These are phyloP conservation scores for Magnolia kwangsiensis DNA, from an alignment of 164 flowering plant species.

Conservation along the genomic window DNA sequence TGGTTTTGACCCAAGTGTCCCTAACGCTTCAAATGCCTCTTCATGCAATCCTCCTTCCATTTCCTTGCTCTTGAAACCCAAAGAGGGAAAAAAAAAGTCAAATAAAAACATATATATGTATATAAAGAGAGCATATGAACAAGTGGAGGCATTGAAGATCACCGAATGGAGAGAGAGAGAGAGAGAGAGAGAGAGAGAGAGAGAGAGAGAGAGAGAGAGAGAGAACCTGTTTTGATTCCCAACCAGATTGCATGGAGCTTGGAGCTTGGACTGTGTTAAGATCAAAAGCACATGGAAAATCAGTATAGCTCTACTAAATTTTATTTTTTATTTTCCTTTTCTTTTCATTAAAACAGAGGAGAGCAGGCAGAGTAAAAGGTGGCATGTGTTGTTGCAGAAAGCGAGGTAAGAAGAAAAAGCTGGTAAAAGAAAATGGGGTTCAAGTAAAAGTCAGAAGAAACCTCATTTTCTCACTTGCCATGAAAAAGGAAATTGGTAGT, in stretches of 20 bases:
- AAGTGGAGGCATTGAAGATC: not conserved
- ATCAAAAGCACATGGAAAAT: not conserved
- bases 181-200: not conserved
- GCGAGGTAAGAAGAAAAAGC: not conserved
- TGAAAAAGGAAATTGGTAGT: not conserved
- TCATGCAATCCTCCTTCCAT: conserved; percentile 7
- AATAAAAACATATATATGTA: not conserved
- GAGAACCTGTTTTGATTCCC: conserved; percentile 27
- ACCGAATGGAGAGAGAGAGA: not conserved
- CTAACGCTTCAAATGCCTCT: conserved; percentile 21
- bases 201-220: not conserved
- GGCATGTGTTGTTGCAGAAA: not conserved
- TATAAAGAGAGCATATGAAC: not conserved
- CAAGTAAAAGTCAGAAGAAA: not conserved
- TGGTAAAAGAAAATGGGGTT: not conserved
- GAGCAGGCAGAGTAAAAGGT: not conserved
- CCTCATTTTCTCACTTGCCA: not conserved
- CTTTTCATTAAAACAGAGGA: no score
- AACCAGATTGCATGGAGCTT: conserved; percentile 8
- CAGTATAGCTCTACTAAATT: no score
- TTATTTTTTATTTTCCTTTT: no score
- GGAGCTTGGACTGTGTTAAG: conserved; percentile 20
- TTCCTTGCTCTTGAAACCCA: conserved; percentile 11
- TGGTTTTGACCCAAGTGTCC: conserved; percentile 58
- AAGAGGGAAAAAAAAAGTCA: not conserved